Base-by-base conservation (phyloP, 768 basidiomycete species). In the Termitomyces sp. region DNA sequence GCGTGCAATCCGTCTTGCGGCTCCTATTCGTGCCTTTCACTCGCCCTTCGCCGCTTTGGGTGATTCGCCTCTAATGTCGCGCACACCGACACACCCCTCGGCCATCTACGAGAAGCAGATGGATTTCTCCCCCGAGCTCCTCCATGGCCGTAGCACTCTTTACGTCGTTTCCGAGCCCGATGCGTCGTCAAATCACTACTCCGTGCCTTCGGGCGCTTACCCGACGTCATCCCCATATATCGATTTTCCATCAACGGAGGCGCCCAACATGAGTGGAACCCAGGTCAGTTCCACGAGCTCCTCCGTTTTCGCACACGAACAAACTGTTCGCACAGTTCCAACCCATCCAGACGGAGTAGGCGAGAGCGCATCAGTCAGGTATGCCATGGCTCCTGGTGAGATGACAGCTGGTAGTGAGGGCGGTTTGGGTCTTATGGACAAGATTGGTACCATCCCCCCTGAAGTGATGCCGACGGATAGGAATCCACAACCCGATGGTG, bases 131-230 rank as follows among this genome's bases (percentile, higher is more conserved):
- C 64, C 77, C 34, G 83, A 86, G 63, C 79, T 81, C 1, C 66
- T 74, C 57, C 45, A 71, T 21, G 83, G 81, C 34, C 76, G 77
- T 30, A 83, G 78, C 56, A 85, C 84, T 34, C 12, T 57, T 3
- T 86, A 89, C 63, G 85, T 89, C 60, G 88, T 89, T 60, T 88
- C 85, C 32, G 77, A 86, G 66, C 88, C 88, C 39, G 85, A 89
- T 70, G 77, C 80, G 34, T 73, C 81, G 55, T 67, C 83, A 54
- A 79, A 76, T 42, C 80, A 81, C 32, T 88, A 88, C 62, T 73
- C 79, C 61, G 86, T 90, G n/a, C 88, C 88, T 1, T 80, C 82
- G 11, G 88, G 88, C 61, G 88, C 86, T 5, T 84, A 83, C 67
- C 77, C 80, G 41, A 74, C 75, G 30, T 77, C 79, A 21, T 68